Percentiles rank a stretch among this genome's conserved stretches.
Conservation (phyloP, 495 filamentous ascomycete species). For the Penicillium cosmopolitanum region DNA sequence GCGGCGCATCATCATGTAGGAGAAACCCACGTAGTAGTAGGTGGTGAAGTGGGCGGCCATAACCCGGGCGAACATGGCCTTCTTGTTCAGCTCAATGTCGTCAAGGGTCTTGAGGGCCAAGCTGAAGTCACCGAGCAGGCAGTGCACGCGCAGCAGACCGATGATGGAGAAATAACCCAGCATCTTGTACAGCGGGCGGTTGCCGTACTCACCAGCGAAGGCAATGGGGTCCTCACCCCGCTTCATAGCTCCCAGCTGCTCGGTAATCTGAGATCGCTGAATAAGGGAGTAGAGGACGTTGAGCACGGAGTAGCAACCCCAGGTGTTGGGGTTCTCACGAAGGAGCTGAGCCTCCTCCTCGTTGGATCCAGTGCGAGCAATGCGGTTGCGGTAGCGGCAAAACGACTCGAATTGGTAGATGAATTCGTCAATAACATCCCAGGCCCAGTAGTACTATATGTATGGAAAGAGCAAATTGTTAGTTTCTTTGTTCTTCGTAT, state of each 20-base stretch:
- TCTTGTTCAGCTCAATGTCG: slow-evolving; percentile 99
- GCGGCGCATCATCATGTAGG: slow-evolving; percentile 99
- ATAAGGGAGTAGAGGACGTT: slow-evolving; percentile 99
- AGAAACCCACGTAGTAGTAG: slow-evolving; percentile 99
- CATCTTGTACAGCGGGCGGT: slow-evolving; percentile 93
- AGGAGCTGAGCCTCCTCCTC: slow-evolving; percentile 89
- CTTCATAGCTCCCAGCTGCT: slow-evolving; percentile 94
- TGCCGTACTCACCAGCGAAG: slow-evolving; percentile 93
- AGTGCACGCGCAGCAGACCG: slow-evolving; percentile 93
- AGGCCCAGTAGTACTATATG: slow-evolving; percentile 94
- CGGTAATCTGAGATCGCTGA: slow-evolving; percentile 94
- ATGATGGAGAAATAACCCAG: slow-evolving; percentile 99
- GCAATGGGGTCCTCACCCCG: slow-evolving; percentile 81
- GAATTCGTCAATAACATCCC: slow-evolving; percentile 99
- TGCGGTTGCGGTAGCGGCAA: slow-evolving; percentile 89
- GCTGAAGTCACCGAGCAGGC: slow-evolving; percentile 95
- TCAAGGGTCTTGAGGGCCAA: slow-evolving; percentile 97
- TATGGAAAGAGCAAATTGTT: slow-evolving; percentile 13
- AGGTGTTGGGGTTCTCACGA: slow-evolving; percentile 95
- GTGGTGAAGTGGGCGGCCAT: slow-evolving; percentile 99
- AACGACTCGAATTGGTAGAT: slow-evolving; percentile 99
- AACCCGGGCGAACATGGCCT: slow-evolving; percentile 98
- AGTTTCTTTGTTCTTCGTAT: slow-evolving; percentile 11
- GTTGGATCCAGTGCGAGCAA: slow-evolving; percentile 82
- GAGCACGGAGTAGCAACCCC: slow-evolving; percentile 99